phyloP scores from a whole-genome alignment of 768 basidiomycete genomes.

The Pisolithus microcarpus region DNA sequence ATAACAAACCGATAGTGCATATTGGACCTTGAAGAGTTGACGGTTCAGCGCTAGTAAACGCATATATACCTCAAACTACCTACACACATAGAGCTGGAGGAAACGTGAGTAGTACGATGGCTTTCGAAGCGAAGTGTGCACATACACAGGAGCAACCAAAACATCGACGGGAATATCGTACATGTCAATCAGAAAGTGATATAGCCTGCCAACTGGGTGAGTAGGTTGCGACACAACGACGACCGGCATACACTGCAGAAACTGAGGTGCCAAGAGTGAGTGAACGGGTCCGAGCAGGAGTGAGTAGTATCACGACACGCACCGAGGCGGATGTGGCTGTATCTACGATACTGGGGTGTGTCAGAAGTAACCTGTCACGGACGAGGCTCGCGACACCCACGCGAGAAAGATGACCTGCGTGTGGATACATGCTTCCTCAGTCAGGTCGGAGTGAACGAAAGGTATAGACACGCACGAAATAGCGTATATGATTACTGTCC shows the following conservation, averaged over 20 bases:
- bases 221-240: neutral
- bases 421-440: no score
- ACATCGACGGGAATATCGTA: slow-evolving; percentile 14
- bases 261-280: slow-evolving; percentile 14
- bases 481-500: no score
- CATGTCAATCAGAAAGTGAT: slow-evolving; percentile 24
- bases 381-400: no score
- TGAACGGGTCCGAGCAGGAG: neutral
- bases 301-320: neutral
- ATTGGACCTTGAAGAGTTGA: no score
- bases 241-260: slow-evolving; percentile 18
- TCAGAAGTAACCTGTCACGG: no score
- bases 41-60: no score
- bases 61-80: slow-evolving; percentile 8
- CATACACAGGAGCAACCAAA: slow-evolving; percentile 23
- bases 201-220: slow-evolving; percentile 17
- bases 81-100: slow-evolving; percentile 24
- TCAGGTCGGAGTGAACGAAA: no score
- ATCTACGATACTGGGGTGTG: no score
- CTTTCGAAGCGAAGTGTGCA: neutral
- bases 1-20: no score
- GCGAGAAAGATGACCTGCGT: no score
- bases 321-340: slow-evolving; percentile 22
- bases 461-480: no score
- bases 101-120: slow-evolving; percentile 1